phyloP scores from a whole-genome alignment of 73 alveolate species.

The Symbiodinium pilosum region DNA sequence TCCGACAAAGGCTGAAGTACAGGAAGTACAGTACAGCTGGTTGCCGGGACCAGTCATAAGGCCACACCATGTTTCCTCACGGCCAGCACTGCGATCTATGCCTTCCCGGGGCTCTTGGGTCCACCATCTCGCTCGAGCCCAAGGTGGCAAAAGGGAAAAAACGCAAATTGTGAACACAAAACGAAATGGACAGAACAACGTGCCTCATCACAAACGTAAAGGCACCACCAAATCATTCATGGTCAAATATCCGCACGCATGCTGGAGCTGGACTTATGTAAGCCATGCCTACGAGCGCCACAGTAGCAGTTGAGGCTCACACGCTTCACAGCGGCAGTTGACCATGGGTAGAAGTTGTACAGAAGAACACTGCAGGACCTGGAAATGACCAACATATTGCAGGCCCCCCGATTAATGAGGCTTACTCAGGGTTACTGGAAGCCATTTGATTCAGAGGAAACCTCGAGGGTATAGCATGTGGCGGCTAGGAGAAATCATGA shows the following conservation, averaged over 20 bases:
- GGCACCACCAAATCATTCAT: too few species aligned
- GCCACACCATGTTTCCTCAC: neutral
- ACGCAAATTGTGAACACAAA: too few species aligned
- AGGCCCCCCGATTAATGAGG: too few species aligned
- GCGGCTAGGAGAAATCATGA: too few species aligned
- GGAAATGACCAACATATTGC: too few species aligned
- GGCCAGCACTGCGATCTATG: neutral
- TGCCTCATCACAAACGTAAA: too few species aligned
- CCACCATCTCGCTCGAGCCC: neutral
- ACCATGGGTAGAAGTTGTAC: conserved; percentile 85
- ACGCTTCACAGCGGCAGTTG: conserved; percentile 17
- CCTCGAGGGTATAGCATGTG: too few species aligned
- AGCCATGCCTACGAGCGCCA: neutral
- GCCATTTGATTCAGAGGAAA: too few species aligned
- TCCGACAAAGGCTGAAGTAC: neutral
- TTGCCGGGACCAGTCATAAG: neutral
- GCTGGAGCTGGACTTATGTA: neutral
- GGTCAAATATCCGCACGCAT: neutral
- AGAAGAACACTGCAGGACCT: conserved; percentile 68
- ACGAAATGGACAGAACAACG: too few species aligned
- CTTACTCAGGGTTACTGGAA: too few species aligned
- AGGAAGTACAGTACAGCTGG: neutral
- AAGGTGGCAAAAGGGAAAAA: too few species aligned
- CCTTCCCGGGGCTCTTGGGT: neutral
- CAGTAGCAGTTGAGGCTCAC: neutral